Base-by-base conservation (phyloP, 805 yeast genomes). In the Naumovozyma baii region DNA sequence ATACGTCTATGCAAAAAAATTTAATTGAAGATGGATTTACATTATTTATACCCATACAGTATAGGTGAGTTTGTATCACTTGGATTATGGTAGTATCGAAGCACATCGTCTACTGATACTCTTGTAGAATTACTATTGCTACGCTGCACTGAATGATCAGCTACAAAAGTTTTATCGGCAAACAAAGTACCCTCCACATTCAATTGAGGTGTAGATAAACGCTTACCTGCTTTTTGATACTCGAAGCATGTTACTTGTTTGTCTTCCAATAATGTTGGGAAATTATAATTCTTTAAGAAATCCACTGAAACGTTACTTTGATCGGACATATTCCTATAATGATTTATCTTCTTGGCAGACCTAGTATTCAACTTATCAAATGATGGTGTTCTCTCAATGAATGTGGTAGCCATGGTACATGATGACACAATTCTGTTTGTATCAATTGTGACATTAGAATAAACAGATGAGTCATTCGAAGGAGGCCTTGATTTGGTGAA, bases 391-490 rank as follows among this genome's bases (percentile, higher is more conserved):
- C 46, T 36, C 16, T 47, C 48, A 4, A 47, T 20, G 8, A 44
- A 34, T 2, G 50, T 44, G 8, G 54, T 48, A 5, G 57, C 63
- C 54, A 58, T 54, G 1, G 63, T 59, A 2, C 61, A 55, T 10
- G 50, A 45, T 9, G 63, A 59, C 20, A 44, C 41, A 13, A 57
- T 47, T 39, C 62, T 50, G 4, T 48, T 52, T 20, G 39, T 33
- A n/a, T 33, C 43, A 4, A 33, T 30, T 22, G 44, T 36, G 17
- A 30, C 20, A 15, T 40, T 38, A 2, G 49, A 40, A 31, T 48
- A 49, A n/a, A 38, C 17, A 1, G 54, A 49, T 12, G 52, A 45
- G 3, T 34, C 31, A 2, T 28, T 15, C 13, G 51, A 46, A 5
- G 17, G 5, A 5, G 44, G 41, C n/a, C 43, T 36, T 15, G 33